Evolutionary conservation across 1,284 basidiomycete species (phyloP).

Genomic region (Fomitopsis betulina): DNA sequence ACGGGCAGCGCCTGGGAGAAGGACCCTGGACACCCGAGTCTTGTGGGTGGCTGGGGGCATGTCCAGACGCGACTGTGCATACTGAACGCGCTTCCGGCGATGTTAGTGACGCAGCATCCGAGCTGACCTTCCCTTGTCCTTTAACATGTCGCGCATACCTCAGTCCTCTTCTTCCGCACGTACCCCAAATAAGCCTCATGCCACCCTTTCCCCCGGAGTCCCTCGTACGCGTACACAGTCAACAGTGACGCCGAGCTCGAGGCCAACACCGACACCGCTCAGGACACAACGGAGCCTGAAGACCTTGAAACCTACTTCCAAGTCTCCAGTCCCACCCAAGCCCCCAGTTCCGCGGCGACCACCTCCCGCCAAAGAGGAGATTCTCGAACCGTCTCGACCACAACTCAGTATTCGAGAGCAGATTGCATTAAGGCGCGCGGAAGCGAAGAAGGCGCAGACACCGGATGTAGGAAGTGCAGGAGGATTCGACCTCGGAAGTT

Average conservation of each 20-base stretch:
- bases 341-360: constrained; percentile 12
- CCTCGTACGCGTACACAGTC: constrained; percentile 14
- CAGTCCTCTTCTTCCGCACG: constrained; percentile 39
- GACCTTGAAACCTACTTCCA: constrained; percentile 9
- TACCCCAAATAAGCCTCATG: constrained; percentile 20
- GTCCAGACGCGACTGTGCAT: constrained; percentile 7
- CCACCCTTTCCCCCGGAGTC: constrained; percentile 11
- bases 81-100: background rate
- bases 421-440: constrained; percentile 69
- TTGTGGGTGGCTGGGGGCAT: constrained; percentile 11
- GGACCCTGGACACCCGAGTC: constrained; percentile 8
- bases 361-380: constrained; percentile 20
- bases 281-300: constrained; percentile 16
- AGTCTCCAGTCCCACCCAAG: constrained; percentile 12
- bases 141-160: constrained; percentile 46
- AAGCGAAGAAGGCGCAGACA: constrained; percentile 55
- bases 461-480: constrained; percentile 17
- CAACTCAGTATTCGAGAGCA: constrained; percentile 62
- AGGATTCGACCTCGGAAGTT: constrained; percentile 26
- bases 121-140: background rate
- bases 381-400: constrained; percentile 27
- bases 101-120: background rate
- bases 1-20: background rate
- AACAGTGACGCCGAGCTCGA: constrained; percentile 6
- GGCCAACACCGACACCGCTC: constrained; percentile 15